Evolutionary conservation across 257 asterid genomes (phyloP), one percentile per base, ranked within the genome.

Genomic region (Fraxinus excelsior): DNA sequence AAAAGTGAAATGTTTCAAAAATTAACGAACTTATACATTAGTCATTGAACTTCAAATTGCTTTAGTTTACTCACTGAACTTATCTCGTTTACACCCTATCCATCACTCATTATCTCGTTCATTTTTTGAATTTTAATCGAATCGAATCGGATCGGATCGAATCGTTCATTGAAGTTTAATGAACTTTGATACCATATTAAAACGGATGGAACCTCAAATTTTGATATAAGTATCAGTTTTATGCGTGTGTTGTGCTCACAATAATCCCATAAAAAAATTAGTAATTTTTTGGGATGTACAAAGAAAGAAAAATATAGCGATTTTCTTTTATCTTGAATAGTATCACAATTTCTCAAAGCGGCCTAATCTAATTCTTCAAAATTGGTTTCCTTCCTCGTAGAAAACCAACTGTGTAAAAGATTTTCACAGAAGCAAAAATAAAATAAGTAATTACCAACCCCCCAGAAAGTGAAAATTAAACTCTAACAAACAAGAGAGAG

Each of bases 341-440:
- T 23, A 56, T 56, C 11, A 56, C 28, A 19, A 56, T 56, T 56
- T 14, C 71, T 67, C 67, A 58, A 28, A 73, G 80, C 83, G 56
- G 68, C 83, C 83, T 76, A 58, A 35, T 19, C 65, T 53, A 26
- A 46, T 23, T 3, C 74, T 66, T 75, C 90, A 86, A 86, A 88
- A 83, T 23, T 78, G 80, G 85, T 62, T 71, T 60, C 82, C 82
- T 18, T 2, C 26, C 37, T 71, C 71, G n/a, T 69, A n/a, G 31
- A 60, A 69, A 38, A 9, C 29, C 67, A 38, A 53, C 19, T 25
- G 13, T 67, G 75, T 11, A 74, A 78, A 81, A 76, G 64, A 73
- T 80, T 53, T 79, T 80, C 82, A 42, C 34, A 69, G 67, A 70
- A 73, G 67, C 34, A 78, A 37, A 38, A 16, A 9, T 14, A 38